Evolutionary conservation across 306 rosid genomes (phyloP).

Genomic region (Herpetospermum pedunculosum): DNA sequence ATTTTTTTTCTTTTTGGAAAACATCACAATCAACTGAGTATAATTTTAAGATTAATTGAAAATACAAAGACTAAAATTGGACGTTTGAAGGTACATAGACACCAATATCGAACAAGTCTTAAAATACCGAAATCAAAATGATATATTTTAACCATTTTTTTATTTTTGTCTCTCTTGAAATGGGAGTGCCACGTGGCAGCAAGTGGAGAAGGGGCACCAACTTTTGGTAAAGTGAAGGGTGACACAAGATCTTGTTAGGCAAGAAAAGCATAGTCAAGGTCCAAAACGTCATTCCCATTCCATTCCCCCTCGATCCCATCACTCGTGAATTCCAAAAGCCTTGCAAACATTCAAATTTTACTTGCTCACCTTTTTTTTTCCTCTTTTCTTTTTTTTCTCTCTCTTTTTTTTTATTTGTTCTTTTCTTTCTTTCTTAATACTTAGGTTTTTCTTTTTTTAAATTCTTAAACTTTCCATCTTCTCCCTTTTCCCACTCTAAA

Average conservation of each 20-base stretch:
- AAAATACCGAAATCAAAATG: no score
- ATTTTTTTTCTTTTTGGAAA: no score
- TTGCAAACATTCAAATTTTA: not conserved
- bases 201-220: conserved; percentile 21
- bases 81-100: no score
- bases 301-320: conserved; percentile 6
- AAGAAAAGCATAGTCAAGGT: conserved; percentile 81
- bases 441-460: not conserved
- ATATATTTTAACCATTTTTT: no score
- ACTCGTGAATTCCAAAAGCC: conserved; percentile 12
- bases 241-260: conserved; percentile 46
- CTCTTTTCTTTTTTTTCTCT: not conserved
- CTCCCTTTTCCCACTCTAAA: not conserved
- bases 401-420: not conserved
- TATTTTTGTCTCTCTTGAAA: not conserved
- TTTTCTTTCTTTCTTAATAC: not conserved
- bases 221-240: conserved; percentile 33
- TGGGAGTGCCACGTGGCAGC: conserved; percentile 26
- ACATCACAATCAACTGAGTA: no score
- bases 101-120: no score
- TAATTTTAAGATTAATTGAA: not conserved
- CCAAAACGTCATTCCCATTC: conserved; percentile 18
- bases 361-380: not conserved
- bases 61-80: not conserved
- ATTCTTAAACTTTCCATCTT: conserved; percentile 4